Evolutionary conservation across 179 eudicot species (phyloP), one percentile per base, ranked within the genome.

Genomic region (Beta macrorhiza): DNA sequence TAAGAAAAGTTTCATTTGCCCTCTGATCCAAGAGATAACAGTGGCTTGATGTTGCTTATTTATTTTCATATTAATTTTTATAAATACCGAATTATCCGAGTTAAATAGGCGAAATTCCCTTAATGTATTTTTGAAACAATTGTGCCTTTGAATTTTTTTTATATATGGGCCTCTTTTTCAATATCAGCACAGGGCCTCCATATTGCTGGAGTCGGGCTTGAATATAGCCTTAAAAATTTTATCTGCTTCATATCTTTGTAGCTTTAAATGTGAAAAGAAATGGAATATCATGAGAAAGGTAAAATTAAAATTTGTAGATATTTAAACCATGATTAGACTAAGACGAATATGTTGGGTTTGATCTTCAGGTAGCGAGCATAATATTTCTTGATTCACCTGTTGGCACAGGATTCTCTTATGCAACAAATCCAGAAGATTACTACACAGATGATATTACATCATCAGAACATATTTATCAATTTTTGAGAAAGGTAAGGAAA

Each of bases 371-470:
- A 19, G 85, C 88, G 0, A 90, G 79, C 74, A 80, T 88, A 42
- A 85, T 90, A 16, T 88, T 90, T 61, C 12, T 90, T 42, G 90
- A 90, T 80, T 79, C 79, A 69, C 90, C 92, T 0, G 90, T 88
- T 65, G 88, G 92, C 67, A 85, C 89, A 19, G 92, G 92, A 16
- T 90, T 90, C 47, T 90, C 92, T 20, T 90, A 88, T 56, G 80
- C 77, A 51, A 90, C 78, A 12, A 83, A 84, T 20, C 44, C 72
- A 14, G 5, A 52, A 10, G 86, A 83, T 42, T 37, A 74, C 59
- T 42, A 74, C 37, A 74, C 44, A 29, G 62, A 59, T 64, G 83
- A 80, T 51, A 74, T 69, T 64, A 67, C 76, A 15, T 78, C 76
- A 53, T 80, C 83, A 20, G 10, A 59, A 8, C 78, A 74, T 80